These are phyloP conservation scores for Colletotrichum chrysophilum DNA, from an alignment of 2,329 filamentous ascomycete genomes.

Conservation along the genomic window DNA sequence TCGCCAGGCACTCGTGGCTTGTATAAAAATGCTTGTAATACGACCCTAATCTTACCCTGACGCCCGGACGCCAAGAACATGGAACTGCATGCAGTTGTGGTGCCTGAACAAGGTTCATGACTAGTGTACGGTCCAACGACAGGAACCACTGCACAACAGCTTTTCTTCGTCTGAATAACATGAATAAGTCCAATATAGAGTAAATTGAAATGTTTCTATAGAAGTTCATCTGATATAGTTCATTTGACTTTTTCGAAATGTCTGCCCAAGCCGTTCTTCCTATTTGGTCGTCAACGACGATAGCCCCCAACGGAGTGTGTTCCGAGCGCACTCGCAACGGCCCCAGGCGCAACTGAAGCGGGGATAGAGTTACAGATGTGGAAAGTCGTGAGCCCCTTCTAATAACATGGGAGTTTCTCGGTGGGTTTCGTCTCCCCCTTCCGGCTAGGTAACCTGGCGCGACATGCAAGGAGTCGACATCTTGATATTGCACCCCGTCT, in stretches of 20 bases:
- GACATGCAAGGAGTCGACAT: constrained; percentile 4
- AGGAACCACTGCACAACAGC: not conserved
- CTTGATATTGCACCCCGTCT: constrained; percentile 5
- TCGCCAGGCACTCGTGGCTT: constrained; percentile 2
- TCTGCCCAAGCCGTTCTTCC: not conserved
- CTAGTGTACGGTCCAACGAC: not conserved
- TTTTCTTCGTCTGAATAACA: not conserved
- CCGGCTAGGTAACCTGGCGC: not conserved
- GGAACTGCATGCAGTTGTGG: not conserved
- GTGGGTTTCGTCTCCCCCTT: constrained; percentile 13
- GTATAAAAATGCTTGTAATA: not conserved
- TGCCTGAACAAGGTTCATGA: constrained; percentile 17
- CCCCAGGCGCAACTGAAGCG: not conserved
- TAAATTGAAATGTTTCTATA: not conserved
- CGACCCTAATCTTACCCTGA: constrained; percentile 14
- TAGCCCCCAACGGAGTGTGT: not conserved
- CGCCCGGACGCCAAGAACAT: not conserved
- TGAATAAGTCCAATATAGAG: not conserved
- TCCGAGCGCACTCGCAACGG: not conserved
- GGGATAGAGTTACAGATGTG: constrained; percentile 16
- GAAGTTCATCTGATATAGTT: not conserved
- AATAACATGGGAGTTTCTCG: constrained; percentile 3
- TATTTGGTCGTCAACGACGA: not conserved
- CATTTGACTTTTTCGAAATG: not conserved
- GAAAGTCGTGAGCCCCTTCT: constrained; percentile 17